Evolutionary conservation across 148 eudicot genomes (phyloP), one percentile per base, ranked within the genome.

Genomic region (Limonium bicolor): DNA sequence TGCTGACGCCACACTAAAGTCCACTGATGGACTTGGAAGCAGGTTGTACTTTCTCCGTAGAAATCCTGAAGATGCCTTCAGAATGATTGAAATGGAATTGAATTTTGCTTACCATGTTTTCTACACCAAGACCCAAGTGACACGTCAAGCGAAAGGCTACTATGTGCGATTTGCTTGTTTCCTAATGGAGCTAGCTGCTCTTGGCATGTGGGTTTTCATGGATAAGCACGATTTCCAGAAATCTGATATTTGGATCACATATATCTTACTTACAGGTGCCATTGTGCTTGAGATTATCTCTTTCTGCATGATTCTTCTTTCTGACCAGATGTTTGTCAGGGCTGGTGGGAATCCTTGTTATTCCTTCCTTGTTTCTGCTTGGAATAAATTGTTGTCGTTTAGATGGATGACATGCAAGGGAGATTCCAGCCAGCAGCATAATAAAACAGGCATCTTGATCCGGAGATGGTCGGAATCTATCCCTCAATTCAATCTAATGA

Each of bases 51-150:
- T 78, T 51, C 56, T 56, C 24, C 36, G 45, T 18, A 31, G 62
- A 39, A 19, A 29, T 3, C 35, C 72, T 1, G 45, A 35, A 10
- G 72, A 72, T 22, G 84, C 73, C 17, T 77, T 77, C 45, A 46
- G 51, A 45, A 45, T 77, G 6, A 58, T 77, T 0, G 78, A 72
- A 48, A 63, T 62, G 4, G 84, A 77, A 46, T 65, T 77, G 32
- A 69, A 66, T 38, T 69, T 72, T 51, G 42, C 66, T 36, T 72
- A 72, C 24, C 70, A 72, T 4, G 51, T 58, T 50, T 63, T 72
- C 39, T 69, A 39, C 53, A 77, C 84, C 3, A 76, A 76, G 55
- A 36, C 60, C 5, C 27, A 44, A 2, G 61, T 72, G 17, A 41
- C 69, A 17, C 56, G 53, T 20, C 10, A 27, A 10, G 11, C 1